phyloP scores from a whole-genome alignment of 2,329 filamentous ascomycete genomes.

The Pseudogymnoascus sp. region DNA sequence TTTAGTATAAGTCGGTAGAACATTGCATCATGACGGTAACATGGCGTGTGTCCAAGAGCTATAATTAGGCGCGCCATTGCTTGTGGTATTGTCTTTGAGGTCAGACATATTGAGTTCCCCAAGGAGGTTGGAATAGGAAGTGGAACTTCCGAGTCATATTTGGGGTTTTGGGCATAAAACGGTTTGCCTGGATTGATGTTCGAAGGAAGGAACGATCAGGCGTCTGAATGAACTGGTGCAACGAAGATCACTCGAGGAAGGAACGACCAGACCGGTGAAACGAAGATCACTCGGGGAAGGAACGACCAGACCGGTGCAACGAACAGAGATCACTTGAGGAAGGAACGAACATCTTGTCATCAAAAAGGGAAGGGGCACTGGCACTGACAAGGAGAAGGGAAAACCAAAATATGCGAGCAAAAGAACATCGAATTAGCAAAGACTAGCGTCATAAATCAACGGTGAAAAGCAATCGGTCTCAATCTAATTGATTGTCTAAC shows the following conservation, averaged over 20 bases:
- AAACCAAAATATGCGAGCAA: neutral
- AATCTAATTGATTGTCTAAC: slow-evolving; percentile 14
- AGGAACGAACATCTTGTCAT: neutral
- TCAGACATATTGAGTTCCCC: too few relatives aligned
- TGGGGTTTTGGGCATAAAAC: neutral
- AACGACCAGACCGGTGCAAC: neutral
- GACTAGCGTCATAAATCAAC: neutral
- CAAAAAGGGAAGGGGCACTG: neutral
- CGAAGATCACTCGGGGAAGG: neutral
- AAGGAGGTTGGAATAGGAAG: too few relatives aligned
- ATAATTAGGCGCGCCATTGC: too few relatives aligned
- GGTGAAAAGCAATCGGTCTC: neutral
- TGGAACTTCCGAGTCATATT: too few relatives aligned
- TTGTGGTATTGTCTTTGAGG: too few relatives aligned
- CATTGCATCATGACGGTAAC: too few relatives aligned
- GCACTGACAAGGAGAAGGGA: neutral
- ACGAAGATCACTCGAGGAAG: neutral
- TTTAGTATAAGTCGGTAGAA: too few relatives aligned
- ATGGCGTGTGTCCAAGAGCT: too few relatives aligned
- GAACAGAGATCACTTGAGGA: neutral
- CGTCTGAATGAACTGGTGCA: neutral
- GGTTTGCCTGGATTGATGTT: neutral
- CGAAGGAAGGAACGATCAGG: neutral
- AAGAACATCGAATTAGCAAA: neutral
- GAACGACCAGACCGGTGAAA: neutral